Evolutionary conservation across 2,329 filamentous ascomycete genomes (phyloP).

Genomic region (Nectriaceae sp.): DNA sequence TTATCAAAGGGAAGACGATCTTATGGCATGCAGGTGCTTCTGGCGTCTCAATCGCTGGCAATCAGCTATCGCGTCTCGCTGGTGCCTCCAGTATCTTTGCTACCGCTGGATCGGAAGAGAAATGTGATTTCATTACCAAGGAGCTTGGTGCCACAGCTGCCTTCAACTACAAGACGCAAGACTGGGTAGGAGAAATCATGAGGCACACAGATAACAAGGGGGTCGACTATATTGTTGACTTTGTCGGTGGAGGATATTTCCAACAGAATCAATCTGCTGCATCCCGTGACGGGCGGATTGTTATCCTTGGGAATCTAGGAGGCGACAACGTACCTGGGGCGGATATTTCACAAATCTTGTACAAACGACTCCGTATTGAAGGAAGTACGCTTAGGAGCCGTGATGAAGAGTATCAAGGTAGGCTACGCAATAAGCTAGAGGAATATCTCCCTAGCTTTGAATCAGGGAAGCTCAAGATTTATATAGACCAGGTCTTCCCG

Average conservation of each 20-base stretch:
- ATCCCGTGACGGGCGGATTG: constrained; percentile 73
- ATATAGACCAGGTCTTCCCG: constrained; percentile 76
- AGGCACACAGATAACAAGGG: constrained; percentile 71
- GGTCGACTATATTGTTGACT: constrained; percentile 84
- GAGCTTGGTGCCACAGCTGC: constrained; percentile 73
- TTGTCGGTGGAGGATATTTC: constrained; percentile 77
- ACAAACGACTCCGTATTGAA: constrained; percentile 76
- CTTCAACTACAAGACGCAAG: constrained; percentile 77
- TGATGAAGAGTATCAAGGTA: constrained; percentile 74
- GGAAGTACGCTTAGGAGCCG: constrained; percentile 80
- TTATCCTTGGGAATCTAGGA: constrained; percentile 71
- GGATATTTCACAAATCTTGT: constrained; percentile 70
- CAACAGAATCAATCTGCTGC: constrained; percentile 73
- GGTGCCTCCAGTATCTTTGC: constrained; percentile 73
- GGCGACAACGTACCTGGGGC: constrained; percentile 69
- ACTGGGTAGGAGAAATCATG: constrained; percentile 72
- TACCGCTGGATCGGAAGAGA: constrained; percentile 76
- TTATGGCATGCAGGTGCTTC: constrained; percentile 92
- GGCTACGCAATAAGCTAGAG: constrained; percentile 71
- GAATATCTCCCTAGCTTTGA: constrained; percentile 73
- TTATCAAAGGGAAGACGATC: constrained; percentile 66
- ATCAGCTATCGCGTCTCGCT: constrained; percentile 71
- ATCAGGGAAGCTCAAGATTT: constrained; percentile 71
- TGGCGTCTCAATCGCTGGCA: constrained; percentile 79
- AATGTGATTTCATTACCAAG: constrained; percentile 72